Base-by-base conservation (phyloP, 805 yeast species). In the Ogataea minuta region DNA sequence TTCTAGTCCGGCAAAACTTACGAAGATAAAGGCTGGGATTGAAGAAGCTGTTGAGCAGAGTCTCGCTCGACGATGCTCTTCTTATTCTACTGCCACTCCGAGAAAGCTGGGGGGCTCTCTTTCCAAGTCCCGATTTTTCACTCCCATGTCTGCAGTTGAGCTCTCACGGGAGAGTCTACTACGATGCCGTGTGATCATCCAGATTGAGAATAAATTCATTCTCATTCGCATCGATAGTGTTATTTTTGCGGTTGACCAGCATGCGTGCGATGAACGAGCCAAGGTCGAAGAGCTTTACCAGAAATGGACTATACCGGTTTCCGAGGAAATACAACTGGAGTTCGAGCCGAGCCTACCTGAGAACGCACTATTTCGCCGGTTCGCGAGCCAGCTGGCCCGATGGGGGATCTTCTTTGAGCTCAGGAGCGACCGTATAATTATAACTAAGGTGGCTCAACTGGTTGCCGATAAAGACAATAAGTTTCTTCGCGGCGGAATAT, bases 261-360 rank as follows among this genome's bases (percentile, higher is more conserved):
- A 88, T 64, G 95, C 95, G 0, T 77, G 82, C 38, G 95, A 84
- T 60, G 95, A 88, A 54, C 60, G 96, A 39, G 67, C 84, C 0
- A 66, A 67, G 31, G 72, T 83, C 2, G 96, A 88, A 50, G 35
- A 43, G 1, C 50, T 71, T 9, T 60, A 76, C n/a, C 46, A 55
- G 23, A 67, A 66, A 3, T 64, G 68, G 38, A 51, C 76, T 3
- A 30, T n/a, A 6, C 21, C 21, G 21, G 21, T 19, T 6, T 19
- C 21, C 21, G 21, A 19, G 8, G 8, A 19, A 19, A 29, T 31
- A 15, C 6, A 11, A 3, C 42, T 54, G 6, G 29, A 7, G 8
- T 48, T 68, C 6, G 36, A 43, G 0, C 28, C 70, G 3, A 51
- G 59, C 11, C 43, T 35, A 4, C 41, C 53, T 5, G 78, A 76